Conservation (phyloP, 257 asterid genomes). For the Fraxinus cuspidata region DNA sequence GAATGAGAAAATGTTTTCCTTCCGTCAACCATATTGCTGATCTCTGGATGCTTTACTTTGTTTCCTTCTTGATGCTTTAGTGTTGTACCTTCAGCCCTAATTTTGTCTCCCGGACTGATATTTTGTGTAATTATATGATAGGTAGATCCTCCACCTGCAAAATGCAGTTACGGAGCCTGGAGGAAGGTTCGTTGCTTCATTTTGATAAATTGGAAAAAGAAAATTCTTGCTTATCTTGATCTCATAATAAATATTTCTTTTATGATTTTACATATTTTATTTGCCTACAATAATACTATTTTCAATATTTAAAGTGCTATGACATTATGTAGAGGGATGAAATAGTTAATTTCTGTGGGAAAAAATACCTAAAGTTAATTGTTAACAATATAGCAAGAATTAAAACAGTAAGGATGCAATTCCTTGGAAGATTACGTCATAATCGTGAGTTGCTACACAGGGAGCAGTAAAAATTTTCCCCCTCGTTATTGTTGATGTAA, state of each 20-base stretch:
- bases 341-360: neutral
- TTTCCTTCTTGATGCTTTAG: neutral
- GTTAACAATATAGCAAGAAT: neutral
- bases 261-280: neutral
- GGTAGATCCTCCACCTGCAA: slow-evolving; percentile 63
- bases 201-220: slow-evolving; percentile 9
- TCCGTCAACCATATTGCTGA: neutral
- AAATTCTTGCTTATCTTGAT: neutral
- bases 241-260: neutral
- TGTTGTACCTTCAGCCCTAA: neutral
- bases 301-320: neutral
- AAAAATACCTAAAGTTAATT: neutral
- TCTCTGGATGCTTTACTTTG: neutral
- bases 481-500: neutral
- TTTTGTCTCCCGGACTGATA: slow-evolving; percentile 12
- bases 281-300: neutral
- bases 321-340: too few relatives aligned
- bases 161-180: slow-evolving; percentile 50
- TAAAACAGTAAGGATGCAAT: neutral
- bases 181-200: slow-evolving; percentile 53
- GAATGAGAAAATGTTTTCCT: neutral
- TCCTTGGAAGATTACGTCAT: neutral
- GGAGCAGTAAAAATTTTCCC: neutral
- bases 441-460: neutral
- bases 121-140: slow-evolving; percentile 29